A percentile compares a stretch with the other conserved stretches of the same genome.
Conservation (phyloP, 768 basidiomycete species). For the Podaxis mareebaensis region DNA sequence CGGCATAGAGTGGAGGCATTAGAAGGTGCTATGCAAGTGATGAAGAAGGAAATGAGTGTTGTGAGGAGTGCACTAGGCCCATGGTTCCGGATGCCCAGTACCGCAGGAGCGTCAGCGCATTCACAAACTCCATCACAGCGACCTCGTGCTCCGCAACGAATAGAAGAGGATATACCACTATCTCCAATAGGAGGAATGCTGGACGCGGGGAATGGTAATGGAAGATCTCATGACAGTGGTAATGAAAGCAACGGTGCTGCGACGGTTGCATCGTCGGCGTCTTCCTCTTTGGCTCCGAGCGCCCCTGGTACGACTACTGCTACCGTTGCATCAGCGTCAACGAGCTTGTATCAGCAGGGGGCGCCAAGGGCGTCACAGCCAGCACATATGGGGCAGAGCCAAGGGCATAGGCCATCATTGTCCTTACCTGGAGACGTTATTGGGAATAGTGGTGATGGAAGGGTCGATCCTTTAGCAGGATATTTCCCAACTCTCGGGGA, state of each 20-base stretch:
- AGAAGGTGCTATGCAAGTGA: conserved; percentile 51
- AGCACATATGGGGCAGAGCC: not conserved
- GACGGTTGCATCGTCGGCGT: not conserved
- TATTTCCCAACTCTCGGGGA: conserved; percentile 9
- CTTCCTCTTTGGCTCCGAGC: not conserved
- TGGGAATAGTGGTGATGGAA: conserved; percentile 6
- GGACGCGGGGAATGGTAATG: not conserved
- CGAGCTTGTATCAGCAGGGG: not conserved
- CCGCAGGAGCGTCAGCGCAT: not conserved
- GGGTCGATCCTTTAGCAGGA: conserved; percentile 8
- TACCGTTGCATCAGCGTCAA: not conserved
- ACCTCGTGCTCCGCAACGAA: conserved; percentile 1
- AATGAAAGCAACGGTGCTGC: not conserved
- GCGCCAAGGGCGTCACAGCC: not conserved
- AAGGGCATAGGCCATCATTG: not conserved
- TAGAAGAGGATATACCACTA: not conserved
- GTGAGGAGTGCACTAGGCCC: conserved; percentile 63
- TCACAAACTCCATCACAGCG: conserved; percentile 3
- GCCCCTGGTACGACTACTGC: not conserved
- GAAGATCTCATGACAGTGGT: not conserved
- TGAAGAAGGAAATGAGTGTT: conserved; percentile 57
- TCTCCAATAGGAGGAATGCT: not conserved
- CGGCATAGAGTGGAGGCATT: conserved; percentile 57
- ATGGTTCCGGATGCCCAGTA: conserved; percentile 27
- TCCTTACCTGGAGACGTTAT: conserved; percentile 1